Percentiles rank a stretch among this genome's conserved stretches.
phyloP scores from a whole-genome alignment of 805 yeast genomes.

The Wickerhamiella vanderwaltii region DNA sequence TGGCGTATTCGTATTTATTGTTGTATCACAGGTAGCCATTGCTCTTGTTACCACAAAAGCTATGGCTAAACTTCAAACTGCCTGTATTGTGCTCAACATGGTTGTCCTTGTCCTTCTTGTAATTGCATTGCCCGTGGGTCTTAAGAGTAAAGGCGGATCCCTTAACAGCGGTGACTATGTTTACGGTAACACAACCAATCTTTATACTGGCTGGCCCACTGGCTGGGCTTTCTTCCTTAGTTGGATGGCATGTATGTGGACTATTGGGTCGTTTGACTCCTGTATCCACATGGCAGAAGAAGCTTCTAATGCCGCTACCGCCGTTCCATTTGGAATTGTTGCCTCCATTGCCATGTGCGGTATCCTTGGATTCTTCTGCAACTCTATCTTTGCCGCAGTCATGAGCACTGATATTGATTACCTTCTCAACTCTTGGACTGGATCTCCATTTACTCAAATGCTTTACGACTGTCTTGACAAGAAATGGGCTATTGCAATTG shows the following conservation, averaged over 20 bases:
- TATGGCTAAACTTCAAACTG: conserved; percentile 47
- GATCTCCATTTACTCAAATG: conserved; percentile 56
- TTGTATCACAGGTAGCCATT: conserved; percentile 38
- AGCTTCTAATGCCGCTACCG: conserved; percentile 46
- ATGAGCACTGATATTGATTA: conserved; percentile 35
- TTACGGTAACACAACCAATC: conserved; percentile 41
- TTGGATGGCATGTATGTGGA: conserved; percentile 63
- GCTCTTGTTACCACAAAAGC: conserved; percentile 47
- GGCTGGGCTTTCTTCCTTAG: conserved; percentile 46
- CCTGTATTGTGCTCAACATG: conserved; percentile 45
- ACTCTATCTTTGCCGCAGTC: conserved; percentile 39
- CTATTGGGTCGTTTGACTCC: conserved; percentile 61
- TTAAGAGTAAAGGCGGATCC: conserved; percentile 18
- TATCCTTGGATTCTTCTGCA: conserved; percentile 44
- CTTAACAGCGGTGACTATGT: conserved; percentile 43
- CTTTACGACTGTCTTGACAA: conserved; percentile 49
- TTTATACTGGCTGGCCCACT: conserved; percentile 39
- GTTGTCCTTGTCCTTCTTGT: conserved; percentile 41
- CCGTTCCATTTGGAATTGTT: conserved; percentile 55
- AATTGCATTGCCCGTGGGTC: conserved; percentile 55
- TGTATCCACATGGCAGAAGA: conserved; percentile 66
- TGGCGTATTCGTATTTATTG: conserved; percentile 55
- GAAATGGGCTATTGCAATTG: conserved; percentile 52
- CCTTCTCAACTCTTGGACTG: conserved; percentile 37
- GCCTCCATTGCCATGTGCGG: conserved; percentile 48